phyloP scores from a whole-genome alignment of 495 filamentous ascomycete species.

The Hypomontagnella submonticulosa region DNA sequence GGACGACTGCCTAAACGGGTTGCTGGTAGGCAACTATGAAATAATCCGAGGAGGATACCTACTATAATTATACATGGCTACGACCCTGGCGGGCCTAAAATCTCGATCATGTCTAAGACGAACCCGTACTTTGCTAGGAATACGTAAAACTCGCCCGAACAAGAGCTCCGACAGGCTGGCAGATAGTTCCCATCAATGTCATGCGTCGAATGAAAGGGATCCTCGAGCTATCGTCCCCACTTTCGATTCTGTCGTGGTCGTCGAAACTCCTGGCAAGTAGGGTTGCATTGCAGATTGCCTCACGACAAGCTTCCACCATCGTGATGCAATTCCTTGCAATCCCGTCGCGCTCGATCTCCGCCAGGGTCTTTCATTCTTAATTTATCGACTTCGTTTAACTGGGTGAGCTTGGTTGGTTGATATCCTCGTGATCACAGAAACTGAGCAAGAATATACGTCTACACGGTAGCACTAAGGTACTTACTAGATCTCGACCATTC shows the following conservation, averaged over 20 bases:
- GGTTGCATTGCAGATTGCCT: slow-evolving; percentile 43
- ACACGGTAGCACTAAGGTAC: too few species aligned
- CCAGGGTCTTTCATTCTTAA: slow-evolving; percentile 6
- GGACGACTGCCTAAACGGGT: slow-evolving; percentile 35
- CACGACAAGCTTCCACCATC: slow-evolving; percentile 37
- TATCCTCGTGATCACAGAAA: not conserved
- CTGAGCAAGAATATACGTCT: too few species aligned
- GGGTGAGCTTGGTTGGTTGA: not conserved
- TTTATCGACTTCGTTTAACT: not conserved
- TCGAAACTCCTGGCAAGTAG: slow-evolving; percentile 20
- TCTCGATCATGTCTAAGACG: slow-evolving; percentile 29
- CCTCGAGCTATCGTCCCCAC: slow-evolving; percentile 28
- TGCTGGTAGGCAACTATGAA: slow-evolving; percentile 18
- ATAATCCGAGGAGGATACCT: slow-evolving; percentile 25
- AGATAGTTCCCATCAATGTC: slow-evolving; percentile 16
- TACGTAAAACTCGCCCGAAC: not conserved
- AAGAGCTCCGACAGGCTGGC: slow-evolving; percentile 8
- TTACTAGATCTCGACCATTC: too few species aligned
- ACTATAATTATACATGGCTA: slow-evolving; percentile 6
- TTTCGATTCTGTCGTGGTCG: slow-evolving; percentile 15
- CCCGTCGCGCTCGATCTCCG: slow-evolving; percentile 25
- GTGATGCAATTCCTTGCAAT: slow-evolving; percentile 29
- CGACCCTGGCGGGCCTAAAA: slow-evolving; percentile 1
- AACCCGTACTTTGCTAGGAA: not conserved
- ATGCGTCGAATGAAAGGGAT: slow-evolving; percentile 10